Evolutionary conservation across 306 rosid genomes (phyloP), one percentile per base, ranked within the genome.

Genomic region (Cicer judaicum): DNA sequence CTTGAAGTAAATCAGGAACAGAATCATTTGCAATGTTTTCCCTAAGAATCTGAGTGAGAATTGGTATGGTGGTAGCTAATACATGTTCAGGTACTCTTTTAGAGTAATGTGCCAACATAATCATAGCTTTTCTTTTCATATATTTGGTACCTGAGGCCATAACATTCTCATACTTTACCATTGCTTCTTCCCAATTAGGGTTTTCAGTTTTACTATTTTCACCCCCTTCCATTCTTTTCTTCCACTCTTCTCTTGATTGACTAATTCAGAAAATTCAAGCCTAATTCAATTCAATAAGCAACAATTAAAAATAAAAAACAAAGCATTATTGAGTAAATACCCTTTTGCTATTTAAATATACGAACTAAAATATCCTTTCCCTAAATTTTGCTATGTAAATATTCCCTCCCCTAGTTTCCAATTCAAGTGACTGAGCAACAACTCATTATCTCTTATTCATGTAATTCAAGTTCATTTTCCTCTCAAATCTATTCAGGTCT

Each of bases 21-120:
- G 70, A 75, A 74, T 70, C 48, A 74, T 36, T 77, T 64, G 74
- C 72, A 68, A n/a, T 36, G 55, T 53, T 16, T 11, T 40, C 39
- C 43, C 47, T 75, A 21, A 84, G 88, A 82, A 82, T 76, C 72
- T 64, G 64, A 7, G 54, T 61, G 18, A 87, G 85, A 64, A 71
- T 18, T 8, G 88, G 85, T 44, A 87, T 77, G 63, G 41, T 21
- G 59, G 18, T 47, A 60, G 66, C 46, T 64, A 87, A 82, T 8
- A 82, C 62, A 71, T 29, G 39, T 41, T 77, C 78, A n/a, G 88
- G 86, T 50, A 83, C 88, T 41, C 50, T 68, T 61, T 82, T 79
- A 8, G 81, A 64, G 47, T 60, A 21, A 76, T 42, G 71, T 1
- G 85, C 75, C 49, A 87, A 57, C 79, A 34, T 83, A 11, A 12